These are phyloP conservation scores for Cynanchum wilfordii DNA, from an alignment of 257 asterid genomes.

Conservation along the genomic window DNA sequence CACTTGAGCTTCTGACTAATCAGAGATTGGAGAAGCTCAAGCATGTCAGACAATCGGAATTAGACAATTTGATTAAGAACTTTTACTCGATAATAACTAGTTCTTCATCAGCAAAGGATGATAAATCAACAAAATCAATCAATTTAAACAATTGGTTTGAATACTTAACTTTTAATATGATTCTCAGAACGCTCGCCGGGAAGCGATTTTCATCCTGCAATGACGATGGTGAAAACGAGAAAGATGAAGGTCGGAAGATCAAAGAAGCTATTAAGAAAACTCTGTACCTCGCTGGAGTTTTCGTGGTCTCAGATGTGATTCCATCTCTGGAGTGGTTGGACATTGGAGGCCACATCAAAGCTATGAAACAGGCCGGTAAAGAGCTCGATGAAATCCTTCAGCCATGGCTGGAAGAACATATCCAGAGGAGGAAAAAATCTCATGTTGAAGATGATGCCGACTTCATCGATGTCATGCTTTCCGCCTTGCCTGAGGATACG, in stretches of 20 bases:
- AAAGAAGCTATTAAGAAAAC: conserved; percentile 35
- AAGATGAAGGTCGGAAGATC: conserved; percentile 22
- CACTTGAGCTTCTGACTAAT: conserved; percentile 37
- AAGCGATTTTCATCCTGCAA: conserved; percentile 22
- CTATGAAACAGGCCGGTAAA: conserved; percentile 34
- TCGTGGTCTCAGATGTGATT: conserved; percentile 49
- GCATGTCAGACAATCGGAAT: conserved; percentile 37
- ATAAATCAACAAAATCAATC: neutral
- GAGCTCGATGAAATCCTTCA: conserved; percentile 37
- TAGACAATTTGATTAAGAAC: conserved; percentile 22
- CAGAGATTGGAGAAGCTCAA: conserved; percentile 34
- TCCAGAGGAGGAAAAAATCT: conserved; percentile 15
- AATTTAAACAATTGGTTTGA: conserved; percentile 35
- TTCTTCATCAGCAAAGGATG: neutral
- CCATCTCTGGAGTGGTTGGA: conserved; percentile 58
- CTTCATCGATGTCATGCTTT: conserved; percentile 51
- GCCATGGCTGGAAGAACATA: conserved; percentile 44
- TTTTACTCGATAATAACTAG: conserved; percentile 17
- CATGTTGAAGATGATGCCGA: conserved; percentile 16
- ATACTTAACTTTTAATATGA: conserved; percentile 35
- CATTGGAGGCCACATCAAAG: conserved; percentile 44
- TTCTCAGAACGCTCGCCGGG: conserved; percentile 36
- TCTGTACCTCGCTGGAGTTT: conserved; percentile 40
- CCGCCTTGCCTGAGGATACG: conserved; percentile 26
- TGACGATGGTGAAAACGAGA: neutral